Conservation (phyloP, 2,329 filamentous ascomycete genomes). For the Colletotrichum sojae region DNA sequence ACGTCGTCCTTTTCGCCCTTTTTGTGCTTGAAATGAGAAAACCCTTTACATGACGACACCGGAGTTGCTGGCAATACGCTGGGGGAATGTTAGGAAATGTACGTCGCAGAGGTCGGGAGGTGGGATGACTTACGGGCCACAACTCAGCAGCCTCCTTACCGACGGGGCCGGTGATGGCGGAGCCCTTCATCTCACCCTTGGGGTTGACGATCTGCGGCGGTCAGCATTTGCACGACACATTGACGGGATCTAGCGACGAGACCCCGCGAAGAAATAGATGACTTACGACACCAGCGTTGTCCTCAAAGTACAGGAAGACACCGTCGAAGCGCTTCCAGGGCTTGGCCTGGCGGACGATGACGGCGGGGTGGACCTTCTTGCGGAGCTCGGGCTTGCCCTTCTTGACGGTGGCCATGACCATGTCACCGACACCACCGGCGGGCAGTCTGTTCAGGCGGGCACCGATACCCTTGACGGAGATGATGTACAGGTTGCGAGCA, state of each 20-base stretch:
- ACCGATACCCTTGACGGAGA: slow-evolving; percentile 98
- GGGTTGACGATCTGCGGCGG: slow-evolving; percentile 92
- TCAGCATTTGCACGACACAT: slow-evolving; percentile 50
- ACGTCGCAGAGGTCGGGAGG: neutral
- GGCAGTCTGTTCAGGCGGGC: slow-evolving; percentile 97
- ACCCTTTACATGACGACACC: slow-evolving; percentile 97
- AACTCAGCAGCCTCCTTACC: slow-evolving; percentile 99
- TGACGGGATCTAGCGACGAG: neutral
- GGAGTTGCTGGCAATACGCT: slow-evolving; percentile 99
- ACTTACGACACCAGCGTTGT: slow-evolving; percentile 96
- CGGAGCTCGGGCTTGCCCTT: slow-evolving; percentile 99
- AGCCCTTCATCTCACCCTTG: slow-evolving; percentile 99
- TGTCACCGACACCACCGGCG: slow-evolving; percentile 97
- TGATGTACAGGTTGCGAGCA: slow-evolving; percentile 99
- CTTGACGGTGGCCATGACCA: slow-evolving; percentile 99
- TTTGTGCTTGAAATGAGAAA: slow-evolving; percentile 39
- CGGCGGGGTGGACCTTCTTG: slow-evolving; percentile 99
- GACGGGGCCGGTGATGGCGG: slow-evolving; percentile 98
- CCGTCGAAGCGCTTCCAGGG: slow-evolving; percentile 99
- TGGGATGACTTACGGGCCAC: slow-evolving; percentile 84
- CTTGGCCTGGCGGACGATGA: slow-evolving; percentile 99
- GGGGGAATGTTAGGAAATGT: slow-evolving; percentile 50
- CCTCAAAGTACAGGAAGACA: slow-evolving; percentile 99
- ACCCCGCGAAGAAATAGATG: too few species aligned
- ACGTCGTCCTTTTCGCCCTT: slow-evolving; percentile 42